These are phyloP conservation scores for Ceratocystis colombiana DNA, from an alignment of 2,329 filamentous ascomycete genomes.

Conservation along the genomic window DNA sequence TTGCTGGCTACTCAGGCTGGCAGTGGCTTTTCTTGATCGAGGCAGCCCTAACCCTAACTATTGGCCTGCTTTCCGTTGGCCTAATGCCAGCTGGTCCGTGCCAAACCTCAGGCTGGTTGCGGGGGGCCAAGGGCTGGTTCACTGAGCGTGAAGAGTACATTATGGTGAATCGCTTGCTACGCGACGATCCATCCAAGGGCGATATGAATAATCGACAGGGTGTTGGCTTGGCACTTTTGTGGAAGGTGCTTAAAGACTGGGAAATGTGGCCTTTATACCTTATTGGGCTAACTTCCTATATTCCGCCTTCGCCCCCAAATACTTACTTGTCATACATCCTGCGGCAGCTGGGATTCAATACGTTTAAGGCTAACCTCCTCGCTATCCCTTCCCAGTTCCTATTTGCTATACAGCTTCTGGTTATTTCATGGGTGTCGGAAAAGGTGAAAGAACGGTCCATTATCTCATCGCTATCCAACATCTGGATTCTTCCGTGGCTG, in stretches of 20 bases:
- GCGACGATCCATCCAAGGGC: slow-evolving; percentile 52
- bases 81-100: slow-evolving; percentile 40
- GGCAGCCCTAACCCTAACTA: slow-evolving; percentile 32
- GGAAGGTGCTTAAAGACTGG: slow-evolving; percentile 46
- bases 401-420: slow-evolving; percentile 40
- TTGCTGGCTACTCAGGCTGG: slow-evolving; percentile 35
- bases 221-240: slow-evolving; percentile 39
- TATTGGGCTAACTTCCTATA: slow-evolving; percentile 42
- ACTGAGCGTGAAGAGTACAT: slow-evolving; percentile 51
- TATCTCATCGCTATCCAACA: slow-evolving; percentile 38
- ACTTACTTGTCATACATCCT: slow-evolving; percentile 41
- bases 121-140: slow-evolving; percentile 52
- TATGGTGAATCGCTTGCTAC: slow-evolving; percentile 49
- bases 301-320: slow-evolving; percentile 36
- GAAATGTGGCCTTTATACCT: slow-evolving; percentile 51
- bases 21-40: slow-evolving; percentile 31
- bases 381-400: slow-evolving; percentile 39
- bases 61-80: slow-evolving; percentile 38
- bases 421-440: slow-evolving; percentile 39
- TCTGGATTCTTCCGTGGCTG: slow-evolving; percentile 44
- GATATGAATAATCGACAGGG: slow-evolving; percentile 50
- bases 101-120: slow-evolving; percentile 46
- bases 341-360: slow-evolving; percentile 36
- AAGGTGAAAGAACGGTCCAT: slow-evolving; percentile 38
- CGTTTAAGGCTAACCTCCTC: slow-evolving; percentile 40